Base-by-base conservation (phyloP, 805 yeast species). In the Citeromyces matritensis region DNA sequence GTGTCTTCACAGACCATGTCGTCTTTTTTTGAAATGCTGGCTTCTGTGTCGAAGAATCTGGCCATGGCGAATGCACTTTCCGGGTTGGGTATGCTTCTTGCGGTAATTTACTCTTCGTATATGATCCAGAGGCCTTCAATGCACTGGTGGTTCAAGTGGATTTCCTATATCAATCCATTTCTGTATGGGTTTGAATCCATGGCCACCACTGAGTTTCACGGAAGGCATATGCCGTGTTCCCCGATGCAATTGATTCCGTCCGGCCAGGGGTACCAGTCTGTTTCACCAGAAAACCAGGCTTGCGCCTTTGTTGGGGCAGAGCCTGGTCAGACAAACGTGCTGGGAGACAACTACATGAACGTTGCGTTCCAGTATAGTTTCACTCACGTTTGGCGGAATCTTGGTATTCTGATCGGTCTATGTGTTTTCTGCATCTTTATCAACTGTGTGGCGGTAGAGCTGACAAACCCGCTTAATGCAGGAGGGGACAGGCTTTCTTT, bases 141-240 rank as follows among this genome's bases (percentile, higher is more conserved):
- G 76, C 73, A 69, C 39, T 73, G 71, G 29, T 79, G 88, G 86
- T 73, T 75, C 40, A 64, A 70, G 36, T 76, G 82, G 80, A 56
- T 74, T 30, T 61, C 67, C 23, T 73, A 66, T 39, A 40, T 72
- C 15, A 63, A 75, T 39, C 81, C 82, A 1, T 48, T 73, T 24
- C 57, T 61, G 37, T 74, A 63, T 41, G 67, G 65, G 0, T 72
- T 69, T 49, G 91, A 81, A 48, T 53, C 76, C 1, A 53, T 81
- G 43, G 57, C 81, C 60, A 60, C 65, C 8, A 70, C 68, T 41
- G 88, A 81, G 48, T 75, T 80, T 47, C 69, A 65, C 43, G 63
- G 65, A 29, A 55, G 70, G 29, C 51, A 60, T 9, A 69, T 73
- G 55, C 50, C 50, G 31, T 80, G 93, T 55, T 26, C 29, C 9